phyloP scores from a whole-genome alignment of 441 rosid species.

The Dalechampia spathulata region DNA sequence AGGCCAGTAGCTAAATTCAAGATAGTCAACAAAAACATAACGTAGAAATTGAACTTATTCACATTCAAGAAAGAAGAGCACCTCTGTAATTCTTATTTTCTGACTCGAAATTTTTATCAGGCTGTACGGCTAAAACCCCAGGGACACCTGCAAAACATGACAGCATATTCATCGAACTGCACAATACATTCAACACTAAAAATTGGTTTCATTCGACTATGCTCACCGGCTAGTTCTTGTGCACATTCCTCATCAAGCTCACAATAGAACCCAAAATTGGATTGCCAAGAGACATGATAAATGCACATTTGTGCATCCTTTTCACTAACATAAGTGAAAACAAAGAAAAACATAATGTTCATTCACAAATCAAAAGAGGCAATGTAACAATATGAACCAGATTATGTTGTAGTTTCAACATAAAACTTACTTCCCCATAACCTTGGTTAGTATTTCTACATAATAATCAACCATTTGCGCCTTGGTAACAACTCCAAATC shows the following conservation, averaged over 20 bases:
- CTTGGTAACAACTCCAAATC: slow-evolving; percentile 70
- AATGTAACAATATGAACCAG: not conserved
- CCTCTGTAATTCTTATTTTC: slow-evolving; percentile 70
- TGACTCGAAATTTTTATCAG: slow-evolving; percentile 54
- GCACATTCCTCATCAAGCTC: slow-evolving; percentile 77
- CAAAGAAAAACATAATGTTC: not conserved
- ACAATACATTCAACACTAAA: slow-evolving; percentile 4
- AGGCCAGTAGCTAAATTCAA: not conserved
- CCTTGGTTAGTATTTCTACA: slow-evolving; percentile 60
- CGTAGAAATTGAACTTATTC: not conserved
- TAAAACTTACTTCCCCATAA: slow-evolving; percentile 59
- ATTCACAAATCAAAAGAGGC: not conserved
- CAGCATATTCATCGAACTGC: slow-evolving; percentile 12
- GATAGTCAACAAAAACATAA: not conserved
- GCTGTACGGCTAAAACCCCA: slow-evolving; percentile 73
- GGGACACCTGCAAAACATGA: slow-evolving; percentile 54
- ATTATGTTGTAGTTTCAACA: slow-evolving; percentile 4
- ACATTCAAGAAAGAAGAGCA: slow-evolving; percentile 11
- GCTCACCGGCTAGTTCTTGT: slow-evolving; percentile 61
- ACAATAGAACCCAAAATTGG: slow-evolving; percentile 69
- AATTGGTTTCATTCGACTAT: slow-evolving; percentile 1
- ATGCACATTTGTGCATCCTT: slow-evolving; percentile 90
- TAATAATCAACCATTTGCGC: slow-evolving; percentile 93
- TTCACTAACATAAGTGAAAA: slow-evolving; percentile 35
- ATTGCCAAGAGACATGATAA: slow-evolving; percentile 81